Percentiles rank a stretch among this genome's conserved stretches.
Evolutionary conservation across 306 rosid species (phyloP).

Genomic region (Mimosa bimucronata): DNA sequence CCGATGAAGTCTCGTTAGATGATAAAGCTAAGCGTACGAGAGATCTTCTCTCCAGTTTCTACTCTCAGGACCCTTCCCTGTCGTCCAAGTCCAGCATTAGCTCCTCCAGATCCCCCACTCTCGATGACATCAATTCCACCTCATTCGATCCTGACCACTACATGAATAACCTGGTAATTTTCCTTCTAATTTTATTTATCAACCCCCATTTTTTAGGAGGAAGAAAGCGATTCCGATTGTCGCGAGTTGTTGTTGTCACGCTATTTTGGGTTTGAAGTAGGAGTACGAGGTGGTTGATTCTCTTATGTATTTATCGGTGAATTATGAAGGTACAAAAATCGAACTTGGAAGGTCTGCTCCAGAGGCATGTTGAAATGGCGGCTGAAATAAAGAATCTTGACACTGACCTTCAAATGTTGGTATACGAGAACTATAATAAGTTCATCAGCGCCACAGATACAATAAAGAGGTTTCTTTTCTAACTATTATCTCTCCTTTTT

Average conservation of each 20-base stretch:
- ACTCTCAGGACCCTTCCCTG: constrained; percentile 71
- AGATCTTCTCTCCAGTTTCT: constrained; percentile 92
- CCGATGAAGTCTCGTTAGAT: constrained; percentile 57
- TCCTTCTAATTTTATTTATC: neutral
- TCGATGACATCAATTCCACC: constrained; percentile 75
- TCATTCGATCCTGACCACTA: constrained; percentile 77
- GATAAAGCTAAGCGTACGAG: constrained; percentile 91
- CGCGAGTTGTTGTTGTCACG: neutral
- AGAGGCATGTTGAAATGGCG: constrained; percentile 84
- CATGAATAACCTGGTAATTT: constrained; percentile 70
- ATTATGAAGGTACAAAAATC: constrained; percentile 60
- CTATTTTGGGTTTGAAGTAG: neutral
- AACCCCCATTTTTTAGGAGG: neutral
- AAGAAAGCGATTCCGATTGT: neutral
- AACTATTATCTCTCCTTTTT: neutral
- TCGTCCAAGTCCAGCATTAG: constrained; percentile 38
- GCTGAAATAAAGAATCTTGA: constrained; percentile 95
- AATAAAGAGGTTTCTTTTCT: constrained; percentile 61
- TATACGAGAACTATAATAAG: constrained; percentile 88
- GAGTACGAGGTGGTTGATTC: neutral
- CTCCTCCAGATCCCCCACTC: constrained; percentile 48
- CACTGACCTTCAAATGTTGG: constrained; percentile 92
- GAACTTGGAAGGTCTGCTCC: constrained; percentile 82
- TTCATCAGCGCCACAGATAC: constrained; percentile 91
- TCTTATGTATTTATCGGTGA: constrained; percentile 13